Evolutionary conservation across 75 land plant species (phyloP).

Genomic region (Ceratopteris richardii): DNA sequence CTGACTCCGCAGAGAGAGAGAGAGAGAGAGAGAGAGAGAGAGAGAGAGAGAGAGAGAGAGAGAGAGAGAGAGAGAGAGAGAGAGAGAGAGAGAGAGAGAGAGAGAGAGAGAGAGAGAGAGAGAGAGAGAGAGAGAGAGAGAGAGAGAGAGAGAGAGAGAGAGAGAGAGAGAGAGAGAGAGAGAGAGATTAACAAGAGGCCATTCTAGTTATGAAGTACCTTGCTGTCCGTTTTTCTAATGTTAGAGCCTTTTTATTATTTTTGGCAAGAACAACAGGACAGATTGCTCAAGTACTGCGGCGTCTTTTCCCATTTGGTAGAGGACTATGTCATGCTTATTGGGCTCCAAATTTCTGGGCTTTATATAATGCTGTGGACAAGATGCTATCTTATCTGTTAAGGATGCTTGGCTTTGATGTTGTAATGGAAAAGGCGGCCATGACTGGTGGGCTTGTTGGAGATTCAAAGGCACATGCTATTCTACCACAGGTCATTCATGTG

Average conservation of each 20-base stretch:
- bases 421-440: constrained; percentile 50
- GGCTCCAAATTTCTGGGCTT: constrained; percentile 97
- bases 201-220: too few species aligned
- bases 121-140: too few species aligned
- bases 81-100: too few species aligned
- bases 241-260: neutral
- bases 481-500: constrained; percentile 56
- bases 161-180: too few species aligned
- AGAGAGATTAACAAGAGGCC: too few species aligned
- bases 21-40: too few species aligned
- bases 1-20: too few species aligned
- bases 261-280: constrained; percentile 22
- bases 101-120: too few species aligned
- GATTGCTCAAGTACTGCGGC: constrained; percentile 61
- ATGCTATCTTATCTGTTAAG: constrained; percentile 32
- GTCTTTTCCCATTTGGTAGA: constrained; percentile 94
- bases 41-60: too few species aligned
- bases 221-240: too few species aligned
- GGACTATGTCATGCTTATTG: constrained; percentile 99
- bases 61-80: too few species aligned
- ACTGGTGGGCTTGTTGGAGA: constrained; percentile 95
- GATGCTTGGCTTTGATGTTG: constrained; percentile 45
- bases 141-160: too few species aligned
- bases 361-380: constrained; percentile 76
- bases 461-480: constrained; percentile 53